Base-by-base conservation (phyloP, 78 protist genomes). In the Dictyostelium purpureum region DNA sequence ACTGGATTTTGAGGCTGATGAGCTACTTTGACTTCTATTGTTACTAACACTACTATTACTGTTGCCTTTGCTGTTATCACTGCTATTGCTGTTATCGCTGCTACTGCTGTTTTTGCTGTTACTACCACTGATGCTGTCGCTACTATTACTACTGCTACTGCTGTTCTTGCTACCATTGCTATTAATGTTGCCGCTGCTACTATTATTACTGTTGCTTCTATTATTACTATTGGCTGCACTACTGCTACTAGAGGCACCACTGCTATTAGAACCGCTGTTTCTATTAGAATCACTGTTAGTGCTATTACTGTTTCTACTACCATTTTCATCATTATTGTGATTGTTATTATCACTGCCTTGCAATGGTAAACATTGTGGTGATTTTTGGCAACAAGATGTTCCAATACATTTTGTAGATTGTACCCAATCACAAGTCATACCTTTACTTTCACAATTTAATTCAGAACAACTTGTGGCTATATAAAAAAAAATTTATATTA, bases 371-470 rank as follows among this genome's bases (percentile, higher is more conserved):
- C 83, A 77, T 6, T 28, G n/a, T 56, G 83, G 83, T 0, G 21
- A 38, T 11, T 35, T 57, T 77, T 77, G 83, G 10, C 83, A 77
- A 43, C 83, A 77, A 35, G 63, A 61, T 0, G 83, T 77, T 24
- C 83, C 69, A 10, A 77, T 12, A 40, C 83, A 77, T 38, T 33
- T 19, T 4, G 49, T 56, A 38, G 47, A 42, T 40, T 19, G 6
- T 6, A 35, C 31, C 83, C 83, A 77, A 9, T 3, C 21, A 56
- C 83, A 77, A 19, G 18, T 24, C 70, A 56, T 52, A 3, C 70
- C 83, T 77, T 35, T 57, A 12, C 43, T 40, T 24, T 56, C 73
- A 57, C 83, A 77, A 56, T 77, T 38, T 56, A 77, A 61, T 56
- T 56, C 49, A 6, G 59, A 61, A 57, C 83, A 77, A 2, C 71